phyloP scores from a whole-genome alignment of 257 asterid genomes.

The Solanum raphanifolium region DNA sequence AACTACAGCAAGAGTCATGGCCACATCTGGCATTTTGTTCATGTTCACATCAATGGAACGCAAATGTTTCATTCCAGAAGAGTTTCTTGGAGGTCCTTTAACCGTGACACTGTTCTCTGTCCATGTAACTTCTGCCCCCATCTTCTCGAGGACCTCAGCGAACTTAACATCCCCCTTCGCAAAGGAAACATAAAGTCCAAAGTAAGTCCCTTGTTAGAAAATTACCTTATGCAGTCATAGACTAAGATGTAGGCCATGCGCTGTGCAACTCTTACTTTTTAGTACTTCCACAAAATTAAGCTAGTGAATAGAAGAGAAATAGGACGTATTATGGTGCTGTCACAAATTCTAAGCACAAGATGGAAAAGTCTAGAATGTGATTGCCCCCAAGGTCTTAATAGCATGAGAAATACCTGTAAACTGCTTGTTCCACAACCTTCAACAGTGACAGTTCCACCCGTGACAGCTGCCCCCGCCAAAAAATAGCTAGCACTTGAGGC shows the following conservation, averaged over 20 bases:
- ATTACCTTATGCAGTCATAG: not conserved
- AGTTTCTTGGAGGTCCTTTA: conserved; percentile 62
- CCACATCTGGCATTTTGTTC: conserved; percentile 99
- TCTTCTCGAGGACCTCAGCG: conserved; percentile 91
- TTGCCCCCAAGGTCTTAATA: not conserved
- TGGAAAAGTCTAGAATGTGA: not conserved
- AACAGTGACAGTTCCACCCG: conserved; percentile 87
- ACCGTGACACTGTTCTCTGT: conserved; percentile 95
- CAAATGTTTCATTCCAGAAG: conserved; percentile 61
- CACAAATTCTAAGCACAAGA: not conserved
- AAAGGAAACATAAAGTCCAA: not conserved
- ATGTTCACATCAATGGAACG: conserved; percentile 77
- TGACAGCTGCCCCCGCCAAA: conserved; percentile 97
- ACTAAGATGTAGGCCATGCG: not conserved
- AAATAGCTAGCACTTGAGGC: conserved; percentile 99
- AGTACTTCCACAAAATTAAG: not conserved
- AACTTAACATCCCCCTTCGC: conserved; percentile 89
- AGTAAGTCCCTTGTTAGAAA: not conserved
- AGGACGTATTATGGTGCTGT: not conserved
- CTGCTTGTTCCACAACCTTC: conserved; percentile 99
- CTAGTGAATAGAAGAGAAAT: not conserved
- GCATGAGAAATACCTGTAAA: conserved; percentile 57
- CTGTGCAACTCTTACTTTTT: not conserved
- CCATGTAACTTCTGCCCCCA: conserved; percentile 96
- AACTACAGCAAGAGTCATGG: conserved; percentile 97